Evolutionary conservation across 352 stramenopile genomes (phyloP), one percentile per base, ranked within the genome.

Genomic region (Phytophthora aleatoria): DNA sequence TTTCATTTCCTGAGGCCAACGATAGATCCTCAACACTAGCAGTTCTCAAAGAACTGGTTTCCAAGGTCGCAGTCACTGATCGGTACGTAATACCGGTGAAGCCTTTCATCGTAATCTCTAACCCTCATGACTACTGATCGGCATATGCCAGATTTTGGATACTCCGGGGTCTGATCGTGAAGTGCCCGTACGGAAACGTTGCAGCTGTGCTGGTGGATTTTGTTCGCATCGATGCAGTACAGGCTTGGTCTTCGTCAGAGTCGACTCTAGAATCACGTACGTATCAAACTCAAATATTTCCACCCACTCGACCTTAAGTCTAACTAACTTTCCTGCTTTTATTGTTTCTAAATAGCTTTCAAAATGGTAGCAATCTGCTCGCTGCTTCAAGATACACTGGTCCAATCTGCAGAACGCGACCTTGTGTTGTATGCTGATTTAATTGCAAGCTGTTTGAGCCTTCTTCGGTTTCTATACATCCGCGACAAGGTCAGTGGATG

Each of bases 121-220:
- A 48, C 12, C 20, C 20, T 20, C 20, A 20, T 20, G 20, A 20
- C 20, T 20, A 20, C 20, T 20, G 20, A 20, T 20, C 20, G 20
- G 20, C 20, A 20, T 20, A 20, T 20, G 20, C 20, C 41, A 90
- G 84, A 8, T 90, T 92, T 52, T 72, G 44, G 48, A 28, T 91
- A 35, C 58, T 91, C 11, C 59, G 49, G n/a, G 45, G 42, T 13
- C 39, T 94, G 12, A 52, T 72, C 3, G 51, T 83, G 12, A 74
- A 79, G 35, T 94, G 85, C 42, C 85, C 83, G 2, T 94, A 92
- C 54, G 83, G 74, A 8, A 94, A 94, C 16, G 80, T 91, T 11
- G 60, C 67, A 9, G 85, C 85, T 5, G 71, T 89, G 15, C 48
- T 94, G 13, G 53, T 94, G 6, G 85, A 94, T 70, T 74, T 73